Evolutionary conservation across 805 yeast genomes (phyloP).

Genomic region (Metschnikowia aberdeeniae): DNA sequence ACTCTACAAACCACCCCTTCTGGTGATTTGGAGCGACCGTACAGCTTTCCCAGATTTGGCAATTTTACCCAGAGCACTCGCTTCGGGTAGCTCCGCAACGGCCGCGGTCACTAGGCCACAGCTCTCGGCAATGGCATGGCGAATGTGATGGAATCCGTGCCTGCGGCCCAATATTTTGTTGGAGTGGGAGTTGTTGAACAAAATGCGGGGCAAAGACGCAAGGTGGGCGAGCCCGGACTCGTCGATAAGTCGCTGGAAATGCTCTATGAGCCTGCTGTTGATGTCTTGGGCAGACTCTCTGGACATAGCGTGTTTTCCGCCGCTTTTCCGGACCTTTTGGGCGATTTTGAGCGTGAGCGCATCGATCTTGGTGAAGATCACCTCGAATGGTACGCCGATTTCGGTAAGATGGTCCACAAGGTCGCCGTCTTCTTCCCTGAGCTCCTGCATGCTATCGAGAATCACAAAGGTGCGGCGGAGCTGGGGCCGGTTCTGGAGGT

Average conservation of each 20-base stretch:
- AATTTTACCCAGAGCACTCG: background rate
- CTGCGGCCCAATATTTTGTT: constrained; percentile 33
- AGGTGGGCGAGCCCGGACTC: constrained; percentile 32
- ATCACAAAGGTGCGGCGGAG: constrained; percentile 59
- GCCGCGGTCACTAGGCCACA: constrained; percentile 38
- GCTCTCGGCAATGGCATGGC: constrained; percentile 48
- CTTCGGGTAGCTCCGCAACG: background rate
- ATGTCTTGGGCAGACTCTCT: constrained; percentile 16
- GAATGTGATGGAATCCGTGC: constrained; percentile 52
- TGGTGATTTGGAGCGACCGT: background rate
- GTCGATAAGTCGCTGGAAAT: constrained; percentile 35
- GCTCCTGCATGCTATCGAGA: constrained; percentile 57
- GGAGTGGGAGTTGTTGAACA: constrained; percentile 51
- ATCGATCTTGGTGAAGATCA: constrained; percentile 77
- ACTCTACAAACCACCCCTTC: background rate
- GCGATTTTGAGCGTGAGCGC: constrained; percentile 32
- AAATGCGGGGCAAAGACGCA: constrained; percentile 37
- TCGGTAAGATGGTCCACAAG: constrained; percentile 48
- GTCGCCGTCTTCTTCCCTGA: constrained; percentile 51
- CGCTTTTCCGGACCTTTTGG: constrained; percentile 14
- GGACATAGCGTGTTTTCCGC: constrained; percentile 4
- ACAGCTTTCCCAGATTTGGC: background rate
- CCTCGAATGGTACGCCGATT: constrained; percentile 64
- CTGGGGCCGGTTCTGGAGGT: constrained; percentile 50
- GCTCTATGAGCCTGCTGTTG: constrained; percentile 24